These are phyloP conservation scores for Coemansia sp. DNA, from an alignment of 192 early-diverging fungal genomes.

Conservation along the genomic window DNA sequence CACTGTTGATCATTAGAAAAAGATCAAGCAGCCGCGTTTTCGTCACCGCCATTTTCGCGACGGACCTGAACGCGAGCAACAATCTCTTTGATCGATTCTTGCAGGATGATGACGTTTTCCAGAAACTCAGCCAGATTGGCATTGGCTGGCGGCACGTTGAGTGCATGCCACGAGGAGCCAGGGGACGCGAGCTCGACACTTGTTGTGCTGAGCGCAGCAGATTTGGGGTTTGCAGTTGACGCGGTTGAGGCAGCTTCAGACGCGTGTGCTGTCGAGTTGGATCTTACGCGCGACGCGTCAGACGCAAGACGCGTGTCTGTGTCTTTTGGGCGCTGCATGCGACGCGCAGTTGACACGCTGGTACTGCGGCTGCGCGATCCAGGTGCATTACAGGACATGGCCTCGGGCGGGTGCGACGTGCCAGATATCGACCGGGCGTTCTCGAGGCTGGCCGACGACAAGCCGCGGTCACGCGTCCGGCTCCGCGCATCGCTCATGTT, in stretches of 20 bases:
- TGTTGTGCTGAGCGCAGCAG: neutral
- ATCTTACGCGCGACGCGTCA: conserved; percentile 10
- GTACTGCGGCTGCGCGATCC: conserved; percentile 39
- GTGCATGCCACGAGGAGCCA: conserved; percentile 29
- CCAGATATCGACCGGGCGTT: conserved; percentile 12
- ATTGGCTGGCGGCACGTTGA: conserved; percentile 44
- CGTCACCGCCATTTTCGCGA: conserved; percentile 72
- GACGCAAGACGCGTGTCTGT: neutral
- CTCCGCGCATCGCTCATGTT: neutral
- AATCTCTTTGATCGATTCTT: conserved; percentile 91
- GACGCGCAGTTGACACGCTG: conserved; percentile 21
- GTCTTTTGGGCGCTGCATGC: conserved; percentile 1
- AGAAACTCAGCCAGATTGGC: conserved; percentile 59
- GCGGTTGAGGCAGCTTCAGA: conserved; percentile 35
- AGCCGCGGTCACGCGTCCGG: conserved; percentile 44
- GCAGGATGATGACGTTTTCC: conserved; percentile 88
- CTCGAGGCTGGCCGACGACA: conserved; percentile 53
- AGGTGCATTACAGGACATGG: neutral
- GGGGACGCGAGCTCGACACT: conserved; percentile 11
- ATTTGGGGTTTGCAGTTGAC: conserved; percentile 12
- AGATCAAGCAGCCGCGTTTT: conserved; percentile 39
- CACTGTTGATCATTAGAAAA: neutral
- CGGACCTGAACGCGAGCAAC: conserved; percentile 79
- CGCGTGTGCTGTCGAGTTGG: conserved; percentile 26
- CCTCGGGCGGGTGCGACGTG: conserved; percentile 3